phyloP scores from a whole-genome alignment of 192 early-diverging fungal species.

The Spizellomyces sp. region DNA sequence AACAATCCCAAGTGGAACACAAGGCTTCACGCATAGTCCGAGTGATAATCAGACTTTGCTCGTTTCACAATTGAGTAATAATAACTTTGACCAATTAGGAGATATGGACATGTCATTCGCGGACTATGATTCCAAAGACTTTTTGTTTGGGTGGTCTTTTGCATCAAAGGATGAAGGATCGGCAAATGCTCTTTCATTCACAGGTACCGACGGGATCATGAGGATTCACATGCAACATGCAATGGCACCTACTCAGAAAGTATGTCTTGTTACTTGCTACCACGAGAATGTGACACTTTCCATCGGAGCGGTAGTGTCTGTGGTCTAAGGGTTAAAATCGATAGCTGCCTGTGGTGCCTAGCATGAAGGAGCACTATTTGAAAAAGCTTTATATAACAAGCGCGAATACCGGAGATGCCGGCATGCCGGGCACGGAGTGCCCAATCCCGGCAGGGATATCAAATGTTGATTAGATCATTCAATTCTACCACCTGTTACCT shows the following conservation, averaged over 20 bases:
- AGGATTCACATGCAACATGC: constrained; percentile 11
- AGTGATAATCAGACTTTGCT: constrained; percentile 15
- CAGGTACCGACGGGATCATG: constrained; percentile 12
- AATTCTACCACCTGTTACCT: background rate
- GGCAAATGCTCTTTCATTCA: constrained; percentile 8
- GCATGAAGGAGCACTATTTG: too few species aligned
- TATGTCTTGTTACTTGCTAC: background rate
- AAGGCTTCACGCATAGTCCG: constrained; percentile 6
- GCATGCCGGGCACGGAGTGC: background rate
- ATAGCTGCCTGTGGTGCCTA: background rate
- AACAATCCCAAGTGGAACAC: constrained; percentile 7
- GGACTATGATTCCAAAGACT: constrained; percentile 5
- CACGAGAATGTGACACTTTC: constrained; percentile 22
- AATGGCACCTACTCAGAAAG: background rate
- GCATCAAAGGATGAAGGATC: constrained; percentile 5
- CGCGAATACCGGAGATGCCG: background rate
- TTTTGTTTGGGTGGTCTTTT: constrained; percentile 6
- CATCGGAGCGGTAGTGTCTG: constrained; percentile 6
- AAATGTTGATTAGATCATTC: too few species aligned
- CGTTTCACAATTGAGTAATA: background rate
- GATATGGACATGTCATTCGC: constrained; percentile 14
- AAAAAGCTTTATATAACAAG: background rate
- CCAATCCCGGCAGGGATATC: too few species aligned
- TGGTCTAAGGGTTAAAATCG: background rate
- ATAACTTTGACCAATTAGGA: constrained; percentile 15